Percentiles rank a stretch among this genome's conserved stretches.
Evolutionary conservation across 78 protist species (phyloP).

Genomic region (Tieghemostelium lacteum): DNA sequence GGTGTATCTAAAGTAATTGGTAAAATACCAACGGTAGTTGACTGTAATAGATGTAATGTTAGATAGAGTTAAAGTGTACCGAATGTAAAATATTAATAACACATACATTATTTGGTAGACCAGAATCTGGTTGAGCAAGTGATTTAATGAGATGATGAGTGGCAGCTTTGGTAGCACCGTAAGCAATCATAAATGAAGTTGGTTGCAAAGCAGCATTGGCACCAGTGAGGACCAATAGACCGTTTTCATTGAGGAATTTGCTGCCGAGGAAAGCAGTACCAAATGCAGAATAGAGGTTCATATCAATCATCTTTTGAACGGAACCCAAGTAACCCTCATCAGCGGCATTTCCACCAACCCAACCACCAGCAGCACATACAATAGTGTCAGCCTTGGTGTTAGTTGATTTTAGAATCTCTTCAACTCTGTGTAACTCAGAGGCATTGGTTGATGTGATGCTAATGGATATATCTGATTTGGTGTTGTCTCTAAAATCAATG

Average conservation of each 20-base stretch:
- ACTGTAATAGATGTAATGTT: neutral
- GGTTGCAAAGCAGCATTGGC: constrained; percentile 65
- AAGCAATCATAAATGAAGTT: constrained; percentile 89
- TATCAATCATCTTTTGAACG: constrained; percentile 72
- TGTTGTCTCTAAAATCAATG: constrained; percentile 54
- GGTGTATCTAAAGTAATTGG: constrained; percentile 92
- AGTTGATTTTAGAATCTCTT: neutral
- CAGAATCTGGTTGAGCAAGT: constrained; percentile 68
- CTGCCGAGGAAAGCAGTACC: constrained; percentile 77
- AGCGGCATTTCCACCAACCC: constrained; percentile 76
- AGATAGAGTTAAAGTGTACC: neutral
- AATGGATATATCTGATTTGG: constrained; percentile 2
- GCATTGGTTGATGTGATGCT: constrained; percentile 36
- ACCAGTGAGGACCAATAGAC: constrained; percentile 87
- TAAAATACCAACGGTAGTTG: constrained; percentile 58
- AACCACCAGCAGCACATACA: constrained; percentile 89
- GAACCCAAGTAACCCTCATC: constrained; percentile 42
- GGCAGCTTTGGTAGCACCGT: constrained; percentile 90
- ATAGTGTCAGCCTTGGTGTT: constrained; percentile 69
- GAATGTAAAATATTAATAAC: neutral
- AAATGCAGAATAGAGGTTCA: constrained; percentile 69
- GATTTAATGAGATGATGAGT: constrained; percentile 83
- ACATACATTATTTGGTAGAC: constrained; percentile 58
- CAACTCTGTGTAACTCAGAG: constrained; percentile 11
- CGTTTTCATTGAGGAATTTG: constrained; percentile 22